phyloP scores from a whole-genome alignment of 2,329 filamentous ascomycete genomes.

The Sordariomycetes sp. region DNA sequence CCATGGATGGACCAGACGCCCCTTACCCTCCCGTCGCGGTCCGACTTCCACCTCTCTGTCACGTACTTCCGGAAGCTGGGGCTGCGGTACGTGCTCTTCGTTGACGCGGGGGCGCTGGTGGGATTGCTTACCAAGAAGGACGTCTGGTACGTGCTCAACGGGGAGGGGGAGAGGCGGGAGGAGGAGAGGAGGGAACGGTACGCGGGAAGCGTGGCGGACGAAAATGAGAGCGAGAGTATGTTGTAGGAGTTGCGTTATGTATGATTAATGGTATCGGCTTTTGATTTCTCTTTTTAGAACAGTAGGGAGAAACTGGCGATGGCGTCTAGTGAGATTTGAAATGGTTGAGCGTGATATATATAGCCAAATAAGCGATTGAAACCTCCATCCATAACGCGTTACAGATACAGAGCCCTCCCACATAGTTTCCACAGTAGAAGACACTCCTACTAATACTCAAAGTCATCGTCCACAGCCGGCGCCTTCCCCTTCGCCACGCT shows the following conservation, averaged over 20 bases:
- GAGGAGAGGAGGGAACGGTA: slow-evolving; percentile 16
- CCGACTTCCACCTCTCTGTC: slow-evolving; percentile 71
- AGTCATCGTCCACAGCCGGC: slow-evolving; percentile 85
- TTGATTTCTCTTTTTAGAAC: not conserved
- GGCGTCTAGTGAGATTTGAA: not conserved
- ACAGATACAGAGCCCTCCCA: not conserved
- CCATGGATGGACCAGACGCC: slow-evolving; percentile 99
- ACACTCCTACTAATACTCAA: slow-evolving; percentile 60
- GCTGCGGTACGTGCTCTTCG: slow-evolving; percentile 78
- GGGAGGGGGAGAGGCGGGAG: slow-evolving; percentile 46
- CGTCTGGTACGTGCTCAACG: slow-evolving; percentile 85
- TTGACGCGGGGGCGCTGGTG: slow-evolving; percentile 66
- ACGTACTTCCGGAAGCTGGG: slow-evolving; percentile 93
- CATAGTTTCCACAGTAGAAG: not conserved
- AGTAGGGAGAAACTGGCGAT: not conserved
- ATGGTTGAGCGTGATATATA: not conserved
- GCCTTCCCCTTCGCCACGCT: slow-evolving; percentile 77
- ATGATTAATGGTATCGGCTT: not conserved
- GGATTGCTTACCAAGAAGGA: slow-evolving; percentile 95
- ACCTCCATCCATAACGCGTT: not conserved
- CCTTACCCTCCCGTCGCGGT: slow-evolving; percentile 69
- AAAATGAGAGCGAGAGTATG: slow-evolving; percentile 1
- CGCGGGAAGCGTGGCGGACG: slow-evolving; percentile 1
- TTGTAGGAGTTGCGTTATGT: not conserved
- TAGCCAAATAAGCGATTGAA: not conserved